These are phyloP conservation scores for Aureobasidium vineae DNA, from an alignment of 2,329 filamentous ascomycete species.

Conservation along the genomic window DNA sequence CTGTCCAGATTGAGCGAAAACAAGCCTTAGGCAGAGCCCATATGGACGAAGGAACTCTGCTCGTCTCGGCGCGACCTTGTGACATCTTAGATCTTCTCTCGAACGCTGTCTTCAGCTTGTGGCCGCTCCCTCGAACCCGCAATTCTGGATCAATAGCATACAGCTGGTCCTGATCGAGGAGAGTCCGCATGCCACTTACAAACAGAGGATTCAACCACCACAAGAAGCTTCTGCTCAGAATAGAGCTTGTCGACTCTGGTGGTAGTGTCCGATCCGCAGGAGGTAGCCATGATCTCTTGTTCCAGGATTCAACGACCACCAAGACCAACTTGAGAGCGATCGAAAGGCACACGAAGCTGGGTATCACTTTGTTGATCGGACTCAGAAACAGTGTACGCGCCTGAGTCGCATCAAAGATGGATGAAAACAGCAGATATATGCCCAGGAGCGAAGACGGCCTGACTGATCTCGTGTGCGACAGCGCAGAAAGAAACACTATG, in stretches of 20 bases:
- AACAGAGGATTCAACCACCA: conserved; percentile 6
- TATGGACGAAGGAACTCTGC: background rate
- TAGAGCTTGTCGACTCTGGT: background rate
- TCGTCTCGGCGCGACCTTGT: background rate
- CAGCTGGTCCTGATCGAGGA: background rate
- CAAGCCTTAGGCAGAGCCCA: background rate
- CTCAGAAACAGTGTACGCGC: background rate
- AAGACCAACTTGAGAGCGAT: background rate
- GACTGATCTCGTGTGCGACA: background rate
- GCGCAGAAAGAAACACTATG: background rate
- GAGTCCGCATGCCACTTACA: background rate
- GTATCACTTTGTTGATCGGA: background rate
- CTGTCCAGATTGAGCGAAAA: background rate
- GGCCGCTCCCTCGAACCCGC: background rate
- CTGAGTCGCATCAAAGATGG: background rate
- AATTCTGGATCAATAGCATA: background rate
- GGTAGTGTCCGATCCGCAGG: background rate
- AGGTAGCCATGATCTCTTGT: background rate
- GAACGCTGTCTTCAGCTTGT: background rate
- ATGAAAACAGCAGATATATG: background rate
- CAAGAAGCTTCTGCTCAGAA: background rate
- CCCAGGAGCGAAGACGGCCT: background rate
- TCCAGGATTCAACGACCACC: background rate
- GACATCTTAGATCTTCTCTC: background rate
- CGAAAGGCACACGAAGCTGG: background rate